phyloP scores from a whole-genome alignment of 2,329 filamentous ascomycete genomes.

The Ceratocystis lukuohia region DNA sequence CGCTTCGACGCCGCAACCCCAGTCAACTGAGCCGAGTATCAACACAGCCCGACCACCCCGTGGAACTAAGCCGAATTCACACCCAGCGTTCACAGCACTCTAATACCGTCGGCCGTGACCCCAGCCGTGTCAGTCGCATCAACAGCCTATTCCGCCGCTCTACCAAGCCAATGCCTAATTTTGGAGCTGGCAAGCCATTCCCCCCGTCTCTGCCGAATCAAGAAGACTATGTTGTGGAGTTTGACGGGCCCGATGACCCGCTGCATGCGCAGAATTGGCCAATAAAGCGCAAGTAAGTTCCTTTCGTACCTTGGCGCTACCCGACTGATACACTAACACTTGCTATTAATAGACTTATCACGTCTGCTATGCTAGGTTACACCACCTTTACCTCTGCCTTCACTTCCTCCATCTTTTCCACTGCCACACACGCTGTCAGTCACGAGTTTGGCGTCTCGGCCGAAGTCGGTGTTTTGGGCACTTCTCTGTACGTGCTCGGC shows the following conservation, averaged over 20 bases:
- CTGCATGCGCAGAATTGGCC: constrained; percentile 83
- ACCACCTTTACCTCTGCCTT: constrained; percentile 61
- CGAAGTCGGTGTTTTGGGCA: constrained; percentile 50
- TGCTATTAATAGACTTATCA: constrained; percentile 37
- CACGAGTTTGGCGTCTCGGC: constrained; percentile 44
- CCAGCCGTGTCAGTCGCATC: constrained; percentile 11
- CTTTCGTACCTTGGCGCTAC: neutral
- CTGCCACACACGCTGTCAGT: constrained; percentile 46
- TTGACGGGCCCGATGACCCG: constrained; percentile 71
- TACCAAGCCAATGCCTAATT: constrained; percentile 50
- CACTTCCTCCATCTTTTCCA: constrained; percentile 61
- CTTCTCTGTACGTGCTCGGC: constrained; percentile 57
- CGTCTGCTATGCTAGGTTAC: constrained; percentile 55
- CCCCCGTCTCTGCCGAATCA: constrained; percentile 55
- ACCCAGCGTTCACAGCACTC: constrained; percentile 59
- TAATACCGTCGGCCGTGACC: constrained; percentile 51
- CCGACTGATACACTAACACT: too few relatives aligned
- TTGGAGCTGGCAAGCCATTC: constrained; percentile 62
- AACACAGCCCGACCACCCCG: constrained; percentile 53
- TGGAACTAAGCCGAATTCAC: constrained; percentile 56
- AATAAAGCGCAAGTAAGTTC: constrained; percentile 55
- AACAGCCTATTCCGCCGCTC: constrained; percentile 34
- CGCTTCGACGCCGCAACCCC: constrained; percentile 40
- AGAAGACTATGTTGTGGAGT: constrained; percentile 73
- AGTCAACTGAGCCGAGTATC: constrained; percentile 43